phyloP scores from a whole-genome alignment of 495 filamentous ascomycete genomes.

The Aspergillus panamensis region DNA sequence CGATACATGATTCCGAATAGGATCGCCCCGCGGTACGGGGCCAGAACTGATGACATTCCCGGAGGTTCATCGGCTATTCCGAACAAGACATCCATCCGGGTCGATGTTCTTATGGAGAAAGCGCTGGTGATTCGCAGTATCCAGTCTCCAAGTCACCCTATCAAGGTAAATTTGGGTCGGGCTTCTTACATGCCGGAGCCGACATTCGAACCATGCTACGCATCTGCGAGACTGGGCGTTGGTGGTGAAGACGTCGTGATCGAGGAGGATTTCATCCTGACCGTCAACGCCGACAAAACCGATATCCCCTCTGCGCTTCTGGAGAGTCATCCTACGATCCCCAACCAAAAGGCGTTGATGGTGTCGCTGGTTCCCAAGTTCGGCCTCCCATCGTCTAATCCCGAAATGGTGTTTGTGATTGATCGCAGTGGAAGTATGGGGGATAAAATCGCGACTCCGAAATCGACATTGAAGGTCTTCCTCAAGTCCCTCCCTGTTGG shows the following conservation, averaged over 20 bases:
- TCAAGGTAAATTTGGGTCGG: constrained; percentile 58
- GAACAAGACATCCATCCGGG: neutral
- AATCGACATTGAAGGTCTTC: constrained; percentile 60
- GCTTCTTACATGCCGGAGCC: constrained; percentile 41
- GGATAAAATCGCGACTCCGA: constrained; percentile 51
- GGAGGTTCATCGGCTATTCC: neutral
- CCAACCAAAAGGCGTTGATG: constrained; percentile 62
- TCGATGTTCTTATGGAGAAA: constrained; percentile 6
- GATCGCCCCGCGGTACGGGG: constrained; percentile 62
- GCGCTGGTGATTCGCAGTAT: constrained; percentile 37
- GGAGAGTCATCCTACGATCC: constrained; percentile 58
- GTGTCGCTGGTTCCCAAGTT: constrained; percentile 65
- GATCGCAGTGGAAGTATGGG: constrained; percentile 69
- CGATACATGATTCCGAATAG: constrained; percentile 61
- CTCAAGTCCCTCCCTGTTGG: constrained; percentile 66
- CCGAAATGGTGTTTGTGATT: constrained; percentile 68
- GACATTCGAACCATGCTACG: constrained; percentile 50
- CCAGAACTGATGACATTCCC: neutral
- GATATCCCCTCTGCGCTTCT: constrained; percentile 58
- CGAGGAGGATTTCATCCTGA: constrained; percentile 48
- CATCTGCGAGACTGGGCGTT: constrained; percentile 53
- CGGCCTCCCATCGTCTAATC: constrained; percentile 45
- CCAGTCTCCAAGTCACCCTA: constrained; percentile 64
- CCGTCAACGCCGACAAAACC: constrained; percentile 52
- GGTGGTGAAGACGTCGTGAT: constrained; percentile 13